Base-by-base conservation (phyloP, 2,329 filamentous ascomycete genomes). In the Cytospora schulzeri region DNA sequence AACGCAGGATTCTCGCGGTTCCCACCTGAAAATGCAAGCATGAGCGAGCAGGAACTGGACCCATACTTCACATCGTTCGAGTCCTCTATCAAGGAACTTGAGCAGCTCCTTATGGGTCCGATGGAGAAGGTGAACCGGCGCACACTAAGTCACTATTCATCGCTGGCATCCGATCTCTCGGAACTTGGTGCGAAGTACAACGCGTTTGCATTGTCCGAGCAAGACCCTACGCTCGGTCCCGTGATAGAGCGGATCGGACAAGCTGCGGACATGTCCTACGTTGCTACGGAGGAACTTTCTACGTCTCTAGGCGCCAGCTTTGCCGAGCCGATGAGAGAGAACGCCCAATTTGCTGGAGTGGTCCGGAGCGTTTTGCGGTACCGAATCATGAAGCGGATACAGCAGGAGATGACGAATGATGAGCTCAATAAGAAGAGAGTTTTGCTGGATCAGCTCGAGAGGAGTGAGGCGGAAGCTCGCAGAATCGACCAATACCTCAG, bases 81-180 rank as follows among this genome's bases (percentile, higher is more conserved):
- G 75, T 84, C 89, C 3, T 94, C 93, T 1, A 97, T 93, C 12
- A 93, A 95, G 73, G 94, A 98, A 69, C 82, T 98, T 1, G 96
- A 99, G 75, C 82, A 90, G 19, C 83, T 98, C 5, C 82, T 99
- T 3, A 93, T 91, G 71, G 95, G 95, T 0, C 93, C 92, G 7
- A 97, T 99, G 81, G 96, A 99, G 75, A 97, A 96, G 76, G 93
- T 97, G 67, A 99, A 98, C 72, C 88, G 94, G 35, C 87, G 95
- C 41, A 93, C 93, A 7, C 80, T 99, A 8, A 91, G 88, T 66
- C 95, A 99, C 72, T 78, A 98, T 12, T 91, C 91, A 17, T 88
- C 90, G 6, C 81, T 97, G 57, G 92, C 92, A 3, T 85, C 92
- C 6, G 95, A 99, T 74, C 84, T 98, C 66, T 92, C 93, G 70